Base-by-base conservation (phyloP, 176 grass and related monocot species). In the Carex littledalei region DNA sequence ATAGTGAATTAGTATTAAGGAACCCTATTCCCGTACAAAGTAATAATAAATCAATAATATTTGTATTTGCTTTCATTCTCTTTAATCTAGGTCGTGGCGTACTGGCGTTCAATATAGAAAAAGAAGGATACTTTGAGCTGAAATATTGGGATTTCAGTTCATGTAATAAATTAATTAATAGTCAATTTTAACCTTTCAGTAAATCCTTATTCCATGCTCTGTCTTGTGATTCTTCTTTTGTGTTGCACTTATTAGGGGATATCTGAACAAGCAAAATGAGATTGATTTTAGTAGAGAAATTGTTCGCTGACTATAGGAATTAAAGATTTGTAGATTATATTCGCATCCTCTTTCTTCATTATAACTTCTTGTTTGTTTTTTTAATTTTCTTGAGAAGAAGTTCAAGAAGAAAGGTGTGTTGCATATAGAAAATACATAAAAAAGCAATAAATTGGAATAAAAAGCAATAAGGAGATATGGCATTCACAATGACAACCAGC, bases 141-240 rank as follows among this genome's bases (percentile, higher is more conserved):
- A 49, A 49, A 73, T 50, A 20, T 73, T 45, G 8, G 41, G 43
- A 49, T 50, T 73, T 73, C 8, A 47, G 63, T 66, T 66, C 4
- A 32, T 66, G 32, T 32, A 47, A 0, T 43, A 39, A 39, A 21
- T 18, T 72, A n/a, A 47, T 20, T 72, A 20, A 47, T 20, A n/a
- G 17, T 41, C 37, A 20, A n/a, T n/a, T 41, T 43, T 17, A 45
- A 35, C 15, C 15, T n/a, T n/a, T 1, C 39, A 6, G 1, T 5
- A 71, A 71, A 43, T 71, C 7, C 8, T 20, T 22, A 3, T 72
- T 72, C 2, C 4, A 1, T 45, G 18, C 41, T 74, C 43, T 74
- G 41, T 47, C n/a, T 73, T 74, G 11, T 74, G 70, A 14, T 74
- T 72, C 41, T 74, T 73, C 39, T 17, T 73, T 71, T 71, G 35